phyloP scores from a whole-genome alignment of 2,329 filamentous ascomycete species.

The Diaporthe australafricana region DNA sequence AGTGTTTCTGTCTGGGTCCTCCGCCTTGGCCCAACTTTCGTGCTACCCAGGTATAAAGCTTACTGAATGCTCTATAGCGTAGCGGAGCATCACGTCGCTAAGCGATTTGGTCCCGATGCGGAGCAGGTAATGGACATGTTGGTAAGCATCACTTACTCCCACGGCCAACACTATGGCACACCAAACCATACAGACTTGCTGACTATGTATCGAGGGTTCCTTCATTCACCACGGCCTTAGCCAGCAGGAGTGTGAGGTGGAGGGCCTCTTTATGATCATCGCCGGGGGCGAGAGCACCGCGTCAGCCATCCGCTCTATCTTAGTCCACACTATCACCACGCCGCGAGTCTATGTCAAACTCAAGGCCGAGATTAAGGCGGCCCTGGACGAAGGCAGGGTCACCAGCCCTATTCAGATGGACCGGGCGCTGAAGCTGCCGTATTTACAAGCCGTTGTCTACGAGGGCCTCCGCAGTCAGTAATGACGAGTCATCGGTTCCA shows the following conservation, averaged over 20 bases:
- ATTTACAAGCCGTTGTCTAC: conserved; percentile 42
- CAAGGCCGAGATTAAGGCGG: conserved; percentile 36
- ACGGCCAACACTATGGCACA: conserved; percentile 51
- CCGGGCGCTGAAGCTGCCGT: conserved; percentile 37
- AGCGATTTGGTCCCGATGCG: conserved; percentile 55
- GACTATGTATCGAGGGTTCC: conserved; percentile 44
- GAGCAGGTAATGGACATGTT: conserved; percentile 62
- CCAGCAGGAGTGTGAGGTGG: conserved; percentile 55
- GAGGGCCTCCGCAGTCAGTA: conserved; percentile 39
- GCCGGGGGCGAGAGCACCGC: conserved; percentile 65
- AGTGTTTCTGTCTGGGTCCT: conserved; percentile 43
- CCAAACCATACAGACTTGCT: background rate
- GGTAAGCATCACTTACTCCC: conserved; percentile 45
- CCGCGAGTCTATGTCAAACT: conserved; percentile 32
- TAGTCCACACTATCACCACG: conserved; percentile 36
- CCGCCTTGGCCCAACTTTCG: background rate
- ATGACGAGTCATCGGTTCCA: background rate
- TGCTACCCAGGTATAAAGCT: background rate
- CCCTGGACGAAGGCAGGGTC: conserved; percentile 23
- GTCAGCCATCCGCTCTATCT: conserved; percentile 56
- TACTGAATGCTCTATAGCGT: conserved; percentile 43
- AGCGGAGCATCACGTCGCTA: conserved; percentile 52
- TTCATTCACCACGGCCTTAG: conserved; percentile 58
- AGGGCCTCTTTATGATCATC: conserved; percentile 43
- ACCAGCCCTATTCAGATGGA: conserved; percentile 35